Base-by-base conservation (phyloP, 2,329 filamentous ascomycete species). In the Epichloe hybrida region DNA sequence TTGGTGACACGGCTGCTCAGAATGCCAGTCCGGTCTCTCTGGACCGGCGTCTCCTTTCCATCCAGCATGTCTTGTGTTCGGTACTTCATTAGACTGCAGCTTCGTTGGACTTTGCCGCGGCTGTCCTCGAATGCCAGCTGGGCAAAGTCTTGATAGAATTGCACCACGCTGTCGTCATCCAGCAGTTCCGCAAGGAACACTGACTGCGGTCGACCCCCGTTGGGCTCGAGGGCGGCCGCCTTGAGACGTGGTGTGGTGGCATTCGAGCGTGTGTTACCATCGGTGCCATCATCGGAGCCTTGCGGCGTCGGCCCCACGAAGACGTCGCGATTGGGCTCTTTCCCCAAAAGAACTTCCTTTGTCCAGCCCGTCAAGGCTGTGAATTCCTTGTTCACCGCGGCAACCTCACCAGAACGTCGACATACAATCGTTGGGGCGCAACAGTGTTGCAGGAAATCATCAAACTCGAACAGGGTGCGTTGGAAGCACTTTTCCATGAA, bases 401-500 rank as follows among this genome's bases (percentile, higher is more conserved):
- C 90, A n/a, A 98, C 82, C 65, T 97, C 93, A 47, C 93, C 93
- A 0, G 90, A 95, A 46, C 93, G 81, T 46, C 93, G 82, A 62
- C 88, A 94, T 27, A 97, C 88, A 52, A 98, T 81, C 0, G 90
- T 95, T 0, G 93, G 93, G 4, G 89, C 94, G 39, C 88, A 88
- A 54, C 85, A 88, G 56, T 88, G 83, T 52, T 87, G 82, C 72
- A 96, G 86, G 57, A 94, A 93, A 56, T 95, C 88, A 63, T 97
- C 88, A 61, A 95, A 94, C 64, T 95, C 89, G 62, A 89, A 88
- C 11, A 97, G 74, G 0, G 88, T 94, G 38, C 93, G 81, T 67
- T 98, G 93, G 63, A 97, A 88, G 61, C 87, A 94, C 69, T 95
- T 95, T 66, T 98, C 93, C 86, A 95, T 95, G 66, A 97, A 96